A percentile compares a stretch with the other conserved stretches of the same genome.
phyloP scores from a whole-genome alignment of 176 grass and related monocot species.

The Aegilops speltoides region DNA sequence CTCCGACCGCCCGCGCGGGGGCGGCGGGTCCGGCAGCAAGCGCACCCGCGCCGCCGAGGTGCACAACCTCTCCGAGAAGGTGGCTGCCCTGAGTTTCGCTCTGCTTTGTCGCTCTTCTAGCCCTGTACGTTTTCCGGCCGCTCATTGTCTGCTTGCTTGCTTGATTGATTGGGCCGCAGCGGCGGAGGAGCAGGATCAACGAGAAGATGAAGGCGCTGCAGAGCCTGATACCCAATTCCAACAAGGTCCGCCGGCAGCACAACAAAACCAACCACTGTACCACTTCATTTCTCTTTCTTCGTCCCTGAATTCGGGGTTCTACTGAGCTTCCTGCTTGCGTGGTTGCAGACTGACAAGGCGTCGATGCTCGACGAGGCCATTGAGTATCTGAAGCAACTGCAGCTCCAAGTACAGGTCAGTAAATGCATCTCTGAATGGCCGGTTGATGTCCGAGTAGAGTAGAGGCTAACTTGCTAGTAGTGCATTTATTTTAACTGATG shows the following conservation, averaged over 20 bases:
- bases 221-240: slow-evolving; percentile 92
- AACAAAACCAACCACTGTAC: not conserved
- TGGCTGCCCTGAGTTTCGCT: not conserved
- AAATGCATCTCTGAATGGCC: not conserved
- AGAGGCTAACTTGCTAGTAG: not conserved
- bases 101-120: not conserved
- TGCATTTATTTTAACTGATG: not conserved
- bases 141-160: not conserved
- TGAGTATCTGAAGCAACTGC: slow-evolving; percentile 96
- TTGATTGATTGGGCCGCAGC: slow-evolving; percentile 25
- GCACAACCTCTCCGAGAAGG: slow-evolving; percentile 99
- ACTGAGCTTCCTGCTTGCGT: too few species aligned
- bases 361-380: slow-evolving; percentile 99
- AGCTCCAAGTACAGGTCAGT: slow-evolving; percentile 94
- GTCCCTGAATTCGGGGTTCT: not conserved
- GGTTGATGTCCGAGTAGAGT: not conserved
- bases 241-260: slow-evolving; percentile 52
- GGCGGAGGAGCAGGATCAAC: slow-evolving; percentile 93
- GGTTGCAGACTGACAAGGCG: slow-evolving; percentile 82
- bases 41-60: slow-evolving; percentile 92
- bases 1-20: slow-evolving; percentile 32
- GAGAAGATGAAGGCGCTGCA: slow-evolving; percentile 99
- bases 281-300: not conserved
- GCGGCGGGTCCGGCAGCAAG: slow-evolving; percentile 66
- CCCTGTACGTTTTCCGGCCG: not conserved